Evolutionary conservation across 2,329 filamentous ascomycete genomes (phyloP), one percentile per base, ranked within the genome.

Genomic region (Aplosporella prunicola): DNA sequence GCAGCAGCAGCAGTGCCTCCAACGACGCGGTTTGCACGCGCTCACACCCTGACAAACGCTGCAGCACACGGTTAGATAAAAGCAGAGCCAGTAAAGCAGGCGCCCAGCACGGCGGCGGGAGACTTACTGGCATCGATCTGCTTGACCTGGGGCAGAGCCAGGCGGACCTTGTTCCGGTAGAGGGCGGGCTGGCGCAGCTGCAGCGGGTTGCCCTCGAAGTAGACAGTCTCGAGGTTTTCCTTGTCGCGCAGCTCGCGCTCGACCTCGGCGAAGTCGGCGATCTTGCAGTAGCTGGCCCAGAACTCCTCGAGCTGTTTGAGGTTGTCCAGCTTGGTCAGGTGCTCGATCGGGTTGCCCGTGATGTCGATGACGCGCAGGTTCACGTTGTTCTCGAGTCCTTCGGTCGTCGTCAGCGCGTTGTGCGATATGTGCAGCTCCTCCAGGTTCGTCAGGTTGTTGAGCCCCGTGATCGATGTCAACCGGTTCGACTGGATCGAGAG

Each of bases 391-490:
- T 54, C 49, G 3, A 96, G 69, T 0, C 87, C 87, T 2, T 76
- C 72, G 9, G 96, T 71, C 2, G 78, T 76, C 13, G 78, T 79
- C 31, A 98, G 71, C n/a, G 81, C 76, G 58, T 98, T 98, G 68
- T 98, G 86, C 5, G 87, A 93, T 47, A 96, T 81, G 63, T 98
- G 95, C 9, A 98, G 72, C 61, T 98, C 91, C 61, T 95, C 85
- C 0, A 98, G 78, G 33, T 77, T 75, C 4, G 76, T 71, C 1
- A 89, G 75, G 8, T 76, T 68, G n/a, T 74, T 72, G 13, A 98
- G 74, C 3, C 86, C 86, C 9, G 76, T 69, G 11, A 98, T 74
- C 45, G 78, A 74, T 40, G 76, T 80, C 48, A 98, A 82, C 34
- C 91, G 82, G 67, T 98, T 98, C 26, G 87, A 91, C 62, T 96